A percentile compares a stretch with the other conserved stretches of the same genome.
phyloP scores from a whole-genome alignment of 129 eudicot species.

The Lactuca saligna region DNA sequence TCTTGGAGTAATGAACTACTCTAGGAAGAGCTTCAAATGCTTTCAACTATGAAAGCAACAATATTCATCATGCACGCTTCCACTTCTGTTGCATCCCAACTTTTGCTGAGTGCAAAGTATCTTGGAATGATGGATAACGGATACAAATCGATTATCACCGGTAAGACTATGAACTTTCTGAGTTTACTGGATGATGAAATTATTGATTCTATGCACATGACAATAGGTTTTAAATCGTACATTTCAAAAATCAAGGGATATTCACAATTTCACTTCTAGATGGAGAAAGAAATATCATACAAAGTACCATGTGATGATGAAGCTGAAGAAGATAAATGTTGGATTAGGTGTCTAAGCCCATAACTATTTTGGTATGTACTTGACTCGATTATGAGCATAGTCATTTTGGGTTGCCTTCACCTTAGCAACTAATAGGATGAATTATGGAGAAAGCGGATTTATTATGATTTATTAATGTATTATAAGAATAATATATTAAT shows the following conservation, averaged over 20 bases:
- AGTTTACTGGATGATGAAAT: slow-evolving; percentile 26
- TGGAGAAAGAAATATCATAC: slow-evolving; percentile 27
- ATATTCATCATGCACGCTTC: slow-evolving; percentile 38
- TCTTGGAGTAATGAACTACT: slow-evolving; percentile 29
- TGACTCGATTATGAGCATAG: too few species aligned
- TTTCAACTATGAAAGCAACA: slow-evolving; percentile 28
- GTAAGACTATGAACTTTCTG: slow-evolving; percentile 34
- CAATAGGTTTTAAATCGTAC: slow-evolving; percentile 42
- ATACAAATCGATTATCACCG: slow-evolving; percentile 59
- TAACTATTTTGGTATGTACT: too few species aligned
- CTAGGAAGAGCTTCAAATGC: slow-evolving; percentile 33
- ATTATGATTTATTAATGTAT: too few species aligned
- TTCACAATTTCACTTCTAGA: slow-evolving; percentile 21
- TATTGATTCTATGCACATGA: slow-evolving; percentile 44
- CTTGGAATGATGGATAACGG: slow-evolving; percentile 51
- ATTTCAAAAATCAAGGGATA: slow-evolving; percentile 33
- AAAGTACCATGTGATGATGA: too few species aligned
- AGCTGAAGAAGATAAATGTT: too few species aligned
- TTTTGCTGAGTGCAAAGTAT: slow-evolving; percentile 29
- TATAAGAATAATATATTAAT: too few species aligned
- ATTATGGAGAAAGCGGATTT: too few species aligned
- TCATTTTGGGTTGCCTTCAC: too few species aligned
- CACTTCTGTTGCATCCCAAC: slow-evolving; percentile 32
- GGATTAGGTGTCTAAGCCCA: too few species aligned
- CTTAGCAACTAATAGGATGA: too few species aligned